Base-by-base conservation (phyloP, 768 basidiomycete species). In the Boletus huronensis region DNA sequence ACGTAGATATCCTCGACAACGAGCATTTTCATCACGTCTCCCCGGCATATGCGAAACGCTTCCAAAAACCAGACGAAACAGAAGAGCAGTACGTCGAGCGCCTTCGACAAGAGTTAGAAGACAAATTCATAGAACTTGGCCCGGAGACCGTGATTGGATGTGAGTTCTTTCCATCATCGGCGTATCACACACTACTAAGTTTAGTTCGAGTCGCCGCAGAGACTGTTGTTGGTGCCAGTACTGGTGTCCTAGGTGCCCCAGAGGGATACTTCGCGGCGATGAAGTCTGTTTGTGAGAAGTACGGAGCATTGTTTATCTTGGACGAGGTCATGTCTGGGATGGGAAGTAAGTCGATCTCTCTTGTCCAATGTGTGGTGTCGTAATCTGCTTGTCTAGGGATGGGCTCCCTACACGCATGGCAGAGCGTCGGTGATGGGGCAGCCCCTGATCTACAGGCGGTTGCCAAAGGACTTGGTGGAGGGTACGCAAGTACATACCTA, bases 271-370 rank as follows among this genome's bases (percentile, higher is more conserved):
- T 94, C 64, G 82, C 82, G 68, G 88, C 88, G 8, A 88, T 92
- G 83, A 90, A 87, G 62, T 83, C 85, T 11, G 87, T 91, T 19
- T 90, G 88, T 60, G 80, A 87, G 36, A 90, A 87, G 70, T 86
- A 79, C 60, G 87, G 77, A 38, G 77, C 65, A 39, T 70, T 96
- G 17, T 86, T 93, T 69, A 90, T 94, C 39, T 78, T 93, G 34
- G 93, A 96, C 63, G 93, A 95, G 72, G 88, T 93, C 43, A 93
- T 95, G 92, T 84, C 85, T 65, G 91, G 91, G 41, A 92, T 93
- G 87, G 90, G 92, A 53, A 83, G 91, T 87, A 66, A 71, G 88
- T 77, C 36, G 32, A 49, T 38, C 25, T 52, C 44, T 17, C n/a
- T 49, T 43, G 25, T 35, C 25, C 6, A 16, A 16, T 28, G n/a